Conservation (phyloP, 2,329 filamentous ascomycete genomes). For the Ophiocordyceps camponoti-floridani region DNA sequence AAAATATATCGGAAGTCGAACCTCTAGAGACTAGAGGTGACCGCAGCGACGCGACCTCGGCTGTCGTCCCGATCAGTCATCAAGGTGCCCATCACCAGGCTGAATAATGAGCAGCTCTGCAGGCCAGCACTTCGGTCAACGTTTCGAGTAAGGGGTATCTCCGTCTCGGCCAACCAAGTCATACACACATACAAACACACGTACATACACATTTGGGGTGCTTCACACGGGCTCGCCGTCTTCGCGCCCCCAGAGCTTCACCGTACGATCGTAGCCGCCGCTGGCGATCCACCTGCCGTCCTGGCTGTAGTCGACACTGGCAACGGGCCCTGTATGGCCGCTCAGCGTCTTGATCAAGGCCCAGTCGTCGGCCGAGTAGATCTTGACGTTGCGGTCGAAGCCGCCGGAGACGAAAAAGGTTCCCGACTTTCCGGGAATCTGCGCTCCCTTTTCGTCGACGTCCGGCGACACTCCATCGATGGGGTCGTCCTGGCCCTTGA, state of each 20-base stretch:
- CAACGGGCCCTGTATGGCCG: constrained; percentile 81
- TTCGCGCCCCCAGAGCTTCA: constrained; percentile 90
- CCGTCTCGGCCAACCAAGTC: neutral
- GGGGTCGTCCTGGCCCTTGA: constrained; percentile 67
- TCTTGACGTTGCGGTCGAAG: constrained; percentile 88
- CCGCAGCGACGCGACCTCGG: too few relatives aligned
- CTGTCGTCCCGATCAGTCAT: too few relatives aligned
- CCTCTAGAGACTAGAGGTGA: too few relatives aligned
- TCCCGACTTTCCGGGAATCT: constrained; percentile 64
- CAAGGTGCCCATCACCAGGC: neutral
- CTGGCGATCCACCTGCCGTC: constrained; percentile 89
- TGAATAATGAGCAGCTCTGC: neutral
- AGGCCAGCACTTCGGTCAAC: neutral
- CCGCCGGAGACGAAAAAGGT: constrained; percentile 84
- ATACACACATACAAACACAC: neutral
- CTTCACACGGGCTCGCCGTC: constrained; percentile 34
- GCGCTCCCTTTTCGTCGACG: constrained; percentile 45
- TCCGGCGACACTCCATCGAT: constrained; percentile 41
- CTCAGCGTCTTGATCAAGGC: constrained; percentile 70
- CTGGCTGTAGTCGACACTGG: constrained; percentile 72
- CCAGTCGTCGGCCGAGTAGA: constrained; percentile 96
- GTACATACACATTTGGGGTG: neutral
- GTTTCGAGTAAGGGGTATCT: neutral
- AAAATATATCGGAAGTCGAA: too few relatives aligned
- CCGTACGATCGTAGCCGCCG: constrained; percentile 82